Conservation (phyloP, 1,284 basidiomycete genomes). For the Puccinia horiana region DNA sequence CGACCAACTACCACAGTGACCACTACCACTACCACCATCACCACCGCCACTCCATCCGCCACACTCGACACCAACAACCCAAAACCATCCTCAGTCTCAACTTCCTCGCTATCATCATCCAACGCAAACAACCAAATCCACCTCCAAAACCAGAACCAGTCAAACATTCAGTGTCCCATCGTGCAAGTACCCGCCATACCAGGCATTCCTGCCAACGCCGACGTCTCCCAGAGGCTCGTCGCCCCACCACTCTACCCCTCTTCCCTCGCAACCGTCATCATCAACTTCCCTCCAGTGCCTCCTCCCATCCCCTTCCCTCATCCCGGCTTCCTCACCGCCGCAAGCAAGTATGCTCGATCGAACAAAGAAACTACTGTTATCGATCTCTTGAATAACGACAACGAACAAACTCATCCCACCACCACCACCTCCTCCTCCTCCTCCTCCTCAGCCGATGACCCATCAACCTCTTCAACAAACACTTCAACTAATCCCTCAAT, state of each 20-base stretch:
- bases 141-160: too few relatives aligned
- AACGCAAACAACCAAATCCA: neutral
- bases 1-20: neutral
- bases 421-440: too few relatives aligned
- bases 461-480: neutral
- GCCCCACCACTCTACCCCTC: slow-evolving; percentile 45
- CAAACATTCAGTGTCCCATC: slow-evolving; percentile 4
- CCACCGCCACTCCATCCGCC: neutral
- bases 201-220: slow-evolving; percentile 22
- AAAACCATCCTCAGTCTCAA: too few relatives aligned
- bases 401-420: slow-evolving; percentile 27
- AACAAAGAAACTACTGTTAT: neutral
- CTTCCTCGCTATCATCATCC: too few relatives aligned
- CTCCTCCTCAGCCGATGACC: slow-evolving; percentile 17
- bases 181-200: slow-evolving; percentile 10
- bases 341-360: slow-evolving; percentile 19
- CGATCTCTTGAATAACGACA: neutral
- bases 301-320: slow-evolving; percentile 35
- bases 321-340: slow-evolving; percentile 34
- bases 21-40: neutral
- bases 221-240: slow-evolving; percentile 13
- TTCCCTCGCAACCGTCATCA: slow-evolving; percentile 30
- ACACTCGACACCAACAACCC: neutral
- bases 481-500: neutral
- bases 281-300: slow-evolving; percentile 35